Evolutionary conservation across 768 basidiomycete genomes (phyloP), one percentile per base, ranked within the genome.

Genomic region (Megacollybia marginata): DNA sequence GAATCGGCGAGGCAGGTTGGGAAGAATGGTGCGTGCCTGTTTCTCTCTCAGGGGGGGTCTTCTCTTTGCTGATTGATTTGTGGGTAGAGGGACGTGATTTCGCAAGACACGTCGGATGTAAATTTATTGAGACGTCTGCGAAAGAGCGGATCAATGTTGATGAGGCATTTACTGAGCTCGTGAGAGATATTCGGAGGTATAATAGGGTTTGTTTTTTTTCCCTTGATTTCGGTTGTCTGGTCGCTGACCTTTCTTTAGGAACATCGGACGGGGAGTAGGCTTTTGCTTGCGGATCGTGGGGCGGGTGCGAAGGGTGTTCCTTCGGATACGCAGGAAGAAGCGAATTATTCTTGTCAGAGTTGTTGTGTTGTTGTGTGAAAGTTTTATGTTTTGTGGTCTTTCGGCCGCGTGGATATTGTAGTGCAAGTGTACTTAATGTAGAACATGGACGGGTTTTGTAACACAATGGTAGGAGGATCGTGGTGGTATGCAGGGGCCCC

Each of bases 71-170:
- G 11, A 51, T 16, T 16, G 4, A 40, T 42, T 15, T n/a, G 9
- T 38, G 10, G 31, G 33, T 65, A 96, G 95, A 98, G 92, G 95
- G 95, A 7, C 88, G 90, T 48, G 92, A 96, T 59, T 83, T 98
- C 47, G 96, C 95, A 0, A 92, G 92, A 65, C 88, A 91, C 65
- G 91, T 93, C 62, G 86, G 86, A 42, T 93, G 91, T 71, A 89
- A 86, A 60, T 95, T 93, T 66, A 88, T 94, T 50, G 94, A 96
- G 66, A 94, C 92, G 1, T 96, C 94, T 4, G 94, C 93, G 42
- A 96, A 96, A 69, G 87, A 92, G 60, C 81, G 94, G 47, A 91
- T 93, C 69, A 96, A 96, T 58, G 92, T 97, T 49, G 94, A 96
- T 57, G 91, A 96, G 69, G 90, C 92, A 9, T 96, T 97, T 71